Evolutionary conservation across 2,329 filamentous ascomycete genomes (phyloP), one percentile per base, ranked within the genome.

Genomic region (Aphanocladium album): DNA sequence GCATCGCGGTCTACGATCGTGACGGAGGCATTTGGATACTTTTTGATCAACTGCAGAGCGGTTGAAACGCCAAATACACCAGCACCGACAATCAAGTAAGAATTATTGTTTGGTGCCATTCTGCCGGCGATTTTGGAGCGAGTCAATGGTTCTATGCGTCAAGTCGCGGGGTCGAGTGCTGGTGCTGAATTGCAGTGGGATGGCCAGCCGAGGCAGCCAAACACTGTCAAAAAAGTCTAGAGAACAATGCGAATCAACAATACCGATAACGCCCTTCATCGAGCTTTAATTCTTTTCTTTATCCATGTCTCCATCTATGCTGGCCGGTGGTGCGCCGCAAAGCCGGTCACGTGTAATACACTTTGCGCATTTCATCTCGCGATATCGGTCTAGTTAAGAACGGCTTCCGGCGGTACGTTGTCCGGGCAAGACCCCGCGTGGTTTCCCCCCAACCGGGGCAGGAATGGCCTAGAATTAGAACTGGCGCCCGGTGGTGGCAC

Each of bases 21-120:
- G 57, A 88, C 75, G 2, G 73, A 73, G 1, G 80, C 79, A 37
- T 77, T 67, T 19, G 80, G 77, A 65, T 82, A 78, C 60, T 75
- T 76, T 59, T 76, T 75, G 62, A 82, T 80, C 46, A 88, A 78
- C 62, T 88, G 80, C 62, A 85, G 83, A n/a, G 86, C 87, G 0
- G 85, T 88, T 23, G 83, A 86, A 39, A 82, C 81, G 41, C 86
- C 87, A 67, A 89, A 89, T 33, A 86, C 83, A 49, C 87, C 87
- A 8, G 83, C 83, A 37, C 87, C 87, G 47, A 89, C 73, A 60
- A 89, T 87, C 61, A 89, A 72, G 66, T 80, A 81, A 16, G 78
- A 79, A 43, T 46, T 39, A 50, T 60, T 14, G n/a, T 50, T 7
- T 19, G 39, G 7, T 9, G 55, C 49, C 60, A 58, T 62, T 27